These are phyloP conservation scores for Microdochium trichocladiopsis DNA, from an alignment of 2,329 filamentous ascomycete genomes.

Conservation along the genomic window DNA sequence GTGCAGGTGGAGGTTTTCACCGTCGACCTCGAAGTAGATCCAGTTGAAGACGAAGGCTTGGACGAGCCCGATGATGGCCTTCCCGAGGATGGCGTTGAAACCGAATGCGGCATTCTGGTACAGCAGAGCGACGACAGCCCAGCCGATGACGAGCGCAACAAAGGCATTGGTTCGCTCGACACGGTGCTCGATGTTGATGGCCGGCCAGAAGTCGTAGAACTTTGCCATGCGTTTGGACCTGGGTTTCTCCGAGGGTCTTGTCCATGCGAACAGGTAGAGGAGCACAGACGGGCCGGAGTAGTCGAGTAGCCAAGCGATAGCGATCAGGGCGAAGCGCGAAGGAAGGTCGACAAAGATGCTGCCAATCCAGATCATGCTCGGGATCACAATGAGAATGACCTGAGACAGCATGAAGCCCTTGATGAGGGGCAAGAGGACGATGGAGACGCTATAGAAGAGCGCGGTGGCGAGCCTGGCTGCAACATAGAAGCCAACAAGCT, in stretches of 20 bases:
- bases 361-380: slow-evolving; percentile 50
- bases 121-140: slow-evolving; percentile 53
- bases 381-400: slow-evolving; percentile 34
- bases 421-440: slow-evolving; percentile 48
- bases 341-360: slow-evolving; percentile 51
- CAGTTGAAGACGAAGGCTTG: slow-evolving; percentile 55
- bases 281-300: slow-evolving; percentile 37
- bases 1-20: slow-evolving; percentile 47
- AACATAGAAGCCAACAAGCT: slow-evolving; percentile 54
- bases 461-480: slow-evolving; percentile 47
- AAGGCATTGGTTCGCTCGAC: slow-evolving; percentile 59
- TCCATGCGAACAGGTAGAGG: slow-evolving; percentile 29
- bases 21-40: slow-evolving; percentile 59
- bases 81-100: slow-evolving; percentile 53
- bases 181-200: slow-evolving; percentile 59
- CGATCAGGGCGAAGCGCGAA: slow-evolving; percentile 46
- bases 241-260: slow-evolving; percentile 8
- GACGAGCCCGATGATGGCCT: slow-evolving; percentile 50
- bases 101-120: slow-evolving; percentile 50
- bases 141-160: slow-evolving; percentile 57
- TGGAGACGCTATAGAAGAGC: slow-evolving; percentile 37
- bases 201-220: slow-evolving; percentile 52
- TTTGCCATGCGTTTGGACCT: slow-evolving; percentile 18
- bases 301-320: slow-evolving; percentile 48
- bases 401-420: slow-evolving; percentile 45